Evolutionary conservation across 805 yeast species (phyloP).

Genomic region (Saturnispora dispora): DNA sequence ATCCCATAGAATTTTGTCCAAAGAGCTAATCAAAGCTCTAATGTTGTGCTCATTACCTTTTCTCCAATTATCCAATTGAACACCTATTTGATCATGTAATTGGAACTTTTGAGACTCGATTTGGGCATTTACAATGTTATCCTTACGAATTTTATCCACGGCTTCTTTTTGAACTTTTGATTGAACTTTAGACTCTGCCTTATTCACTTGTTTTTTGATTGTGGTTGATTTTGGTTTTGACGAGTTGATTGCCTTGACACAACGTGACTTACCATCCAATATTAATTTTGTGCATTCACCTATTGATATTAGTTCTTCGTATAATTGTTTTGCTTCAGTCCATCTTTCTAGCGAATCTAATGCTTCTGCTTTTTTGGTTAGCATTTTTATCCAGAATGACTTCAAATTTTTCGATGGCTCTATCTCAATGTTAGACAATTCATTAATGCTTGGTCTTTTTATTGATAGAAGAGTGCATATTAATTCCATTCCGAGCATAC

Average conservation of each 20-base stretch:
- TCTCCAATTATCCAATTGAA: constrained; percentile 53
- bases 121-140: constrained; percentile 10
- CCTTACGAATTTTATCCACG: constrained; percentile 5
- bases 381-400: constrained; percentile 66
- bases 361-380: constrained; percentile 70
- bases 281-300: constrained; percentile 57
- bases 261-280: constrained; percentile 78
- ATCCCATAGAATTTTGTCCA: constrained; percentile 63
- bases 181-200: background rate
- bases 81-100: constrained; percentile 55
- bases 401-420: constrained; percentile 48
- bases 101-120: constrained; percentile 50
- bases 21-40: constrained; percentile 62
- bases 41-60: constrained; percentile 71
- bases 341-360: constrained; percentile 71
- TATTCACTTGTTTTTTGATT: background rate
- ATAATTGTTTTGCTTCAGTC: constrained; percentile 50
- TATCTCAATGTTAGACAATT: constrained; percentile 22
- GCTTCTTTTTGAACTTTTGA: background rate
- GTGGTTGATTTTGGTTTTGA: constrained; percentile 16
- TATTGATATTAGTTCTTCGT: constrained; percentile 52
- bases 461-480: constrained; percentile 23
- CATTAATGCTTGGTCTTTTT: constrained; percentile 1
- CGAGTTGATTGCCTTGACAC: constrained; percentile 45
- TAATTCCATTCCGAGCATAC: constrained; percentile 39